phyloP scores from a whole-genome alignment of 306 rosid species.

The Comarum palustre region DNA sequence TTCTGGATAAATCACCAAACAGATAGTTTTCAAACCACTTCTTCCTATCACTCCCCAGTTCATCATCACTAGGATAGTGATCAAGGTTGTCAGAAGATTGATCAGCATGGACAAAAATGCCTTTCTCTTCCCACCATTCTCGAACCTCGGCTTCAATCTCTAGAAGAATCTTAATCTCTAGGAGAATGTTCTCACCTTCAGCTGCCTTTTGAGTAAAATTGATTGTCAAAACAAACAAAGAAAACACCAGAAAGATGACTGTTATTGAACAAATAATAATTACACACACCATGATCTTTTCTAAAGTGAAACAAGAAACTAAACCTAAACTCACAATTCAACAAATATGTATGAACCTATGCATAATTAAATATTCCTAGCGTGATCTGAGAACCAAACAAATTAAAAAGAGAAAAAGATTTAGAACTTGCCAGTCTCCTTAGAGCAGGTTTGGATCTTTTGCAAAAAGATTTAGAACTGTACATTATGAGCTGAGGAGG shows the following conservation, averaged over 20 bases:
- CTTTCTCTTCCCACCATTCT: constrained; percentile 5
- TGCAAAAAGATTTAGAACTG: neutral
- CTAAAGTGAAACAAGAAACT: neutral
- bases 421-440: neutral
- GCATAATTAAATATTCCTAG: neutral
- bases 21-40: constrained; percentile 10
- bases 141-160: constrained; percentile 7
- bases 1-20: neutral
- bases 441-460: neutral
- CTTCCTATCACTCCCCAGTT: neutral
- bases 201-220: neutral
- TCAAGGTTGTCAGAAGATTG: neutral
- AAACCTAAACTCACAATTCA: neutral
- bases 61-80: neutral
- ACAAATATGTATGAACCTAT: neutral
- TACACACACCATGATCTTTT: neutral
- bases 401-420: neutral
- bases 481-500: neutral
- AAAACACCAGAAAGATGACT: neutral
- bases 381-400: neutral
- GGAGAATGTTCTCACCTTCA: constrained; percentile 2
- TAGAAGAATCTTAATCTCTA: neutral
- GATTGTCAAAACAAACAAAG: neutral
- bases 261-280: too few relatives aligned
- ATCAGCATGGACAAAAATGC: neutral